A percentile compares a stretch with the other conserved stretches of the same genome.
These are phyloP conservation scores for Saccharomycopsis hybrid DNA, from an alignment of 1,139 yeast genomes.

Conservation along the genomic window DNA sequence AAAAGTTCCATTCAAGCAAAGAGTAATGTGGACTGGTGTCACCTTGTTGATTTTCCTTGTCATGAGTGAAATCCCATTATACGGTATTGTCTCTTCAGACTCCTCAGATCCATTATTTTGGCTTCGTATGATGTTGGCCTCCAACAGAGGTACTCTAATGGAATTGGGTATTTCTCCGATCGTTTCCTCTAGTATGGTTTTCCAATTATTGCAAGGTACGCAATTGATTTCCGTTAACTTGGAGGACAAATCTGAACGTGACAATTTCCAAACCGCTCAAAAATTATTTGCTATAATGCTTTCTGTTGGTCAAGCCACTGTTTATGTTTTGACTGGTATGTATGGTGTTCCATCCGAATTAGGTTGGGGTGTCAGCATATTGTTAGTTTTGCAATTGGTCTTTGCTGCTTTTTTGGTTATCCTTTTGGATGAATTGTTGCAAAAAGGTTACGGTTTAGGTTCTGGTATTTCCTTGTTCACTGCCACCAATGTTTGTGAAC, in stretches of 20 bases:
- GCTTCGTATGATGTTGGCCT: slow-evolving; percentile 98
- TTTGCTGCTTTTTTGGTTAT: slow-evolving; percentile 92
- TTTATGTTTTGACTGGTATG: slow-evolving; percentile 94
- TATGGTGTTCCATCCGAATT: slow-evolving; percentile 86
- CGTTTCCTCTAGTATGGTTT: slow-evolving; percentile 91
- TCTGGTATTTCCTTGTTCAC: slow-evolving; percentile 94
- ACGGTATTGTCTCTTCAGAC: slow-evolving; percentile 91
- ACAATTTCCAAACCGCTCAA: slow-evolving; percentile 87
- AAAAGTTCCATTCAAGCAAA: slow-evolving; percentile 88
- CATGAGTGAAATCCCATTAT: slow-evolving; percentile 93
- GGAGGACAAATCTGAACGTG: slow-evolving; percentile 84
- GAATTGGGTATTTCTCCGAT: slow-evolving; percentile 85
- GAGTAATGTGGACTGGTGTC: slow-evolving; percentile 96
- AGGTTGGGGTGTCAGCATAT: slow-evolving; percentile 87
- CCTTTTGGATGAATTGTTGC: slow-evolving; percentile 85
- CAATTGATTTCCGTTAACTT: slow-evolving; percentile 82
- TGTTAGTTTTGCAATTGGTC: slow-evolving; percentile 86
- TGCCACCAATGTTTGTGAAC: slow-evolving; percentile 96
- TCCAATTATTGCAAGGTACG: slow-evolving; percentile 93
- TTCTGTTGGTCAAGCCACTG: slow-evolving; percentile 95
- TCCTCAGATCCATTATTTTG: slow-evolving; percentile 90
- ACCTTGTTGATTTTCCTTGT: slow-evolving; percentile 89
- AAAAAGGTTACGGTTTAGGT: slow-evolving; percentile 97
- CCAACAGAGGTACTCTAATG: slow-evolving; percentile 96
- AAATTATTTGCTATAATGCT: slow-evolving; percentile 86